Evolutionary conservation across 129 eudicot species (phyloP).

Genomic region (Chrysanthemum lavandulifolium): DNA sequence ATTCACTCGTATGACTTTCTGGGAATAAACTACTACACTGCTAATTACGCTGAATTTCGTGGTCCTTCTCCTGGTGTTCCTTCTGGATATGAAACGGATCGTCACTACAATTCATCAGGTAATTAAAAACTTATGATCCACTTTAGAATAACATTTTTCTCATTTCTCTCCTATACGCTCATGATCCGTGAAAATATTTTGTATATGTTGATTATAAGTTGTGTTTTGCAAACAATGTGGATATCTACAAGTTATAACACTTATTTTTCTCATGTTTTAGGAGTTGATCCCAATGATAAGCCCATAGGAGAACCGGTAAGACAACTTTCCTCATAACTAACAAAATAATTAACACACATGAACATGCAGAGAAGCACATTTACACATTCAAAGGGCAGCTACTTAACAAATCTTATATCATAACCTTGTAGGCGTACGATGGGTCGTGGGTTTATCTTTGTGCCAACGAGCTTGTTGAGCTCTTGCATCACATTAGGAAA

Average conservation of each 20-base stretch:
- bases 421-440: constrained; percentile 20
- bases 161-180: background rate
- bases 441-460: constrained; percentile 34
- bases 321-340: background rate
- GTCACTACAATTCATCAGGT: constrained; percentile 24
- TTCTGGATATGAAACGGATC: constrained; percentile 23
- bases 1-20: constrained; percentile 54
- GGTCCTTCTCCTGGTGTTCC: background rate
- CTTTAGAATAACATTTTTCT: background rate
- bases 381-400: background rate
- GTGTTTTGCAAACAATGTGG: background rate
- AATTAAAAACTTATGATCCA: background rate
- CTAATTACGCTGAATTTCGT: constrained; percentile 30
- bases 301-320: constrained; percentile 20
- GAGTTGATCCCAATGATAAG: background rate
- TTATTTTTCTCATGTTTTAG: constrained; percentile 8
- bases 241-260: background rate
- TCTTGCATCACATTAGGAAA: constrained; percentile 2
- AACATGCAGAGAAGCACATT: too few relatives aligned
- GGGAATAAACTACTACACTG: constrained; percentile 63
- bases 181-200: background rate
- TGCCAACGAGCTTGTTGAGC: constrained; percentile 24
- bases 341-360: background rate
- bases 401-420: background rate
- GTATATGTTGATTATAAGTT: background rate